phyloP scores from a whole-genome alignment of 805 yeast genomes.

The Metschnikowia vanudenii region DNA sequence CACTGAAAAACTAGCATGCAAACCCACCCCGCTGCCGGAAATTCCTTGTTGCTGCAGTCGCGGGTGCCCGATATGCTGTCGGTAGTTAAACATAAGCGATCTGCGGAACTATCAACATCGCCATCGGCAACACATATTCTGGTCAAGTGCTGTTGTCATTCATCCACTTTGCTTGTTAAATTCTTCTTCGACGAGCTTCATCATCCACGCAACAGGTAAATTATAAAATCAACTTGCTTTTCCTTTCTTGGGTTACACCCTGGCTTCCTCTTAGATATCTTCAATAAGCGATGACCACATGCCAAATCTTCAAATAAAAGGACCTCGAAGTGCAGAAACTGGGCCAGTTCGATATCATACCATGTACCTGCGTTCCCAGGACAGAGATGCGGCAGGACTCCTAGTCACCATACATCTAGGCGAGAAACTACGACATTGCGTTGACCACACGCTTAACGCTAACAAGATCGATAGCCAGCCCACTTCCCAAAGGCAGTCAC shows the following conservation, averaged over 20 bases:
- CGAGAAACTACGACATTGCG: conserved; percentile 11
- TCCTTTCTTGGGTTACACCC: background rate
- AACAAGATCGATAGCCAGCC: background rate
- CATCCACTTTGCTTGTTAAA: background rate
- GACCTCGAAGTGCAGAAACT: conserved; percentile 13
- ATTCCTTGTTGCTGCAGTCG: conserved; percentile 2
- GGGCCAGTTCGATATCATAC: conserved; percentile 15
- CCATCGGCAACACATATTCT: background rate
- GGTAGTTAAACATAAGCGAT: background rate
- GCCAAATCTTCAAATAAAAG: conserved; percentile 15
- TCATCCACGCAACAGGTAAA: background rate
- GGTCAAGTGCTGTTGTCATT: background rate
- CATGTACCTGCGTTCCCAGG: conserved; percentile 10
- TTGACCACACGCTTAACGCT: background rate
- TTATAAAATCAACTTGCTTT: background rate
- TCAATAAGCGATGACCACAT: conserved; percentile 9
- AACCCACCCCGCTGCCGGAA: background rate
- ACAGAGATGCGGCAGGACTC: conserved; percentile 6
- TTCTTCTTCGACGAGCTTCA: background rate
- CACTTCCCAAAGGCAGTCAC: background rate
- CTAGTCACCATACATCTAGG: conserved; percentile 14
- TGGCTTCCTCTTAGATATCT: background rate
- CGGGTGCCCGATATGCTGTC: background rate
- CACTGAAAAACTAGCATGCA: background rate
- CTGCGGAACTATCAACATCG: background rate